These are phyloP conservation scores for Apiospora phragmitis DNA, from an alignment of 2,329 filamentous ascomycete species.

Conservation along the genomic window DNA sequence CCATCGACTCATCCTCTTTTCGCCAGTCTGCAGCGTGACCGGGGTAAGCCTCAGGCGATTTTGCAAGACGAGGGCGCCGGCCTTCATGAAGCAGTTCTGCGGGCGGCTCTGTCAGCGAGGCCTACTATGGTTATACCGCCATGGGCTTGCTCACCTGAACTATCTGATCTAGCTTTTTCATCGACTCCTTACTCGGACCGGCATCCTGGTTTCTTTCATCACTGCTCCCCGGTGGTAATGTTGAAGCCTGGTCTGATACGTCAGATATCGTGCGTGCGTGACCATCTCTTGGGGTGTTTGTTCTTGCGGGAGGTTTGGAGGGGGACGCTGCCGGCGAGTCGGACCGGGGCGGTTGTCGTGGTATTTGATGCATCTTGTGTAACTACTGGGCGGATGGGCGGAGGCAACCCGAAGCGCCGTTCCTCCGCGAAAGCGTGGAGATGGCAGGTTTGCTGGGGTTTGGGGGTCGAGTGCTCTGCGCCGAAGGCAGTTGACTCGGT, in stretches of 20 bases:
- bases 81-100: constrained; percentile 93
- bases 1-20: constrained; percentile 33
- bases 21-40: constrained; percentile 29
- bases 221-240: constrained; percentile 47
- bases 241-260: constrained; percentile 39
- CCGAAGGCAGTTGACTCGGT: background rate
- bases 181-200: constrained; percentile 63
- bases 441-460: constrained; percentile 11
- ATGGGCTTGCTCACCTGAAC: constrained; percentile 67
- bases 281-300: constrained; percentile 73
- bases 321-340: constrained; percentile 73
- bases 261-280: constrained; percentile 46
- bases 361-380: constrained; percentile 82
- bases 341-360: constrained; percentile 70
- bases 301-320: constrained; percentile 70
- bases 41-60: constrained; percentile 68
- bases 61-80: constrained; percentile 79
- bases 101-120: constrained; percentile 10
- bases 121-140: background rate
- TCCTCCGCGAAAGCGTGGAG: constrained; percentile 5
- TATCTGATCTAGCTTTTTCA: constrained; percentile 87
- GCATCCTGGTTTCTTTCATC: constrained; percentile 38
- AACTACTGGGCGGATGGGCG: constrained; percentile 18
- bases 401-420: constrained; percentile 7
- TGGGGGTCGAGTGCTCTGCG: background rate